Evolutionary conservation across 345 rosid genomes (phyloP), one percentile per base, ranked within the genome.

Genomic region (Eucalyptus viminalis): DNA sequence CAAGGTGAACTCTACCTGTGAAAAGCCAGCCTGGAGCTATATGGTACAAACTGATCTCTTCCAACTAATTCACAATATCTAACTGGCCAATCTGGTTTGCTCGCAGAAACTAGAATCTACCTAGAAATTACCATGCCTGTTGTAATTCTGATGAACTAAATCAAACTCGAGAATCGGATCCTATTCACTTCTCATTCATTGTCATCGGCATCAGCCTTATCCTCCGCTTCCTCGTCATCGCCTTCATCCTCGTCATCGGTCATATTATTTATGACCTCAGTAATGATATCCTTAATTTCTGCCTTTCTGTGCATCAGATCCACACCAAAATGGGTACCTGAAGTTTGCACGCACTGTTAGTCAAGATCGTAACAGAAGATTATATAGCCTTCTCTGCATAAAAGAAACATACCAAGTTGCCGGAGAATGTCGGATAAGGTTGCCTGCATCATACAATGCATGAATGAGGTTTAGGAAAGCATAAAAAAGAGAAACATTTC

Each of bases 221-320:
- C 96, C 83, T 90, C 94, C 80, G 91, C 92, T 87, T 89, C 94
- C 19, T 93, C 95, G 3, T 89, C 93, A 90, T 92, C 94, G 44
- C 94, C 97, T 13, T 92, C 96, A 31, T 96, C 97, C 34, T 97
- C 99, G 16, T 94, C 98, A 86, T 98, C 99, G 27, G 97, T 92
- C 99, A 98, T 97, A 91, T 92, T 94, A 90, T 94, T 98, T 89
- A 98, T 95, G 80, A 96, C 99, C 81, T 96, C 99, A 19, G 99
- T 96, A 86, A 98, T 96, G 56, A 97, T 94, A 37, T 94, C 98
- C 92, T 98, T 98, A 47, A 98, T 98, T 93, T 98, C 99, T 49
- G 95, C 93, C 93, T 98, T 98, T 90, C 99, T 94, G 89, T 95
- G 94, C 92, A 94, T 92, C 87, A 98, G 93, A 90, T 95, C 97